Conservation (phyloP, 1,284 basidiomycete species). For the Cutaneotrichosporon arboriforme region DNA sequence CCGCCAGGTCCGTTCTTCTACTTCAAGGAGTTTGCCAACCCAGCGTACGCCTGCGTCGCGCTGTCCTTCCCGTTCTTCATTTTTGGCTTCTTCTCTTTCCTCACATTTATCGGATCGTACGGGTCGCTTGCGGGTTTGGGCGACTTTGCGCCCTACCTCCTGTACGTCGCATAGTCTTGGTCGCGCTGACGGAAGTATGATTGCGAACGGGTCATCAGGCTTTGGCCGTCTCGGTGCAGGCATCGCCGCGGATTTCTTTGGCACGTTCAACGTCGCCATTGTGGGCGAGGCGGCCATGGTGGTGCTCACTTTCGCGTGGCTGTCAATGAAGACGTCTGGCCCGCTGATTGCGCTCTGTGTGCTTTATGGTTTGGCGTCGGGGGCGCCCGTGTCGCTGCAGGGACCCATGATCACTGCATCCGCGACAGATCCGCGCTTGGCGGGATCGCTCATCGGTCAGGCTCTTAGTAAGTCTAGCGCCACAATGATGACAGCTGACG, state of each 20-base stretch:
- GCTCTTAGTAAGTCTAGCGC: conserved; percentile 31
- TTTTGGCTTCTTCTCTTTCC: conserved; percentile 33
- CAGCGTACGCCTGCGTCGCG: conserved; percentile 28
- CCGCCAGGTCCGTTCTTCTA: conserved; percentile 32
- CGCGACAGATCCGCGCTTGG: conserved; percentile 33
- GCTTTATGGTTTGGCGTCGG: conserved; percentile 31
- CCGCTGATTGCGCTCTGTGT: conserved; percentile 29
- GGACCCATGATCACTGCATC: conserved; percentile 27
- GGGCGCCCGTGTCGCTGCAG: conserved; percentile 36
- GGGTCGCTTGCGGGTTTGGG: conserved; percentile 27
- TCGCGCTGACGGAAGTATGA: conserved; percentile 14
- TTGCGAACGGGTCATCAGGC: conserved; percentile 31
- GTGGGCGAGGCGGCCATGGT: conserved; percentile 22
- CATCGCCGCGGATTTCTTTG: conserved; percentile 25
- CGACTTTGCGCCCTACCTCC: conserved; percentile 33
- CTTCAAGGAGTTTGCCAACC: conserved; percentile 28
- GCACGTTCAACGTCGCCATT: conserved; percentile 33
- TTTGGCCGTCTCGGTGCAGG: conserved; percentile 31
- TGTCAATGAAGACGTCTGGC: conserved; percentile 21
- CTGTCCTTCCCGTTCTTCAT: conserved; percentile 24
- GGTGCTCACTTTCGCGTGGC: conserved; percentile 34
- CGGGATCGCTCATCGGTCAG: conserved; percentile 39
- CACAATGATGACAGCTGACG: not conserved
- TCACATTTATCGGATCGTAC: conserved; percentile 38
- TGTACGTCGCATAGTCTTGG: conserved; percentile 1